Evolutionary conservation across 768 basidiomycete genomes (phyloP).

Genomic region (Leccinum uliginosum): DNA sequence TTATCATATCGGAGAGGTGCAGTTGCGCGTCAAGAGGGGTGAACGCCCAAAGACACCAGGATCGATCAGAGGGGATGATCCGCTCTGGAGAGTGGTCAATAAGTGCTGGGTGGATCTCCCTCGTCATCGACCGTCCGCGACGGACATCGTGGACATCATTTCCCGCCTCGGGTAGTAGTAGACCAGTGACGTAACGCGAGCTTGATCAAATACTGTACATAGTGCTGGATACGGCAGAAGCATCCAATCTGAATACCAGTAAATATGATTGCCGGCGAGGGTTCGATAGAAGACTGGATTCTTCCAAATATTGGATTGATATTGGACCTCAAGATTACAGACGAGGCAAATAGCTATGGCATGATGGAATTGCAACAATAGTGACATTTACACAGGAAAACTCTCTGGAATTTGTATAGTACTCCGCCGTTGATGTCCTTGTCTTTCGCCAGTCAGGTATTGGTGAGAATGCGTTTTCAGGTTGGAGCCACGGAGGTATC

Average conservation of each 20-base stretch:
- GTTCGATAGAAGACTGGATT: no score
- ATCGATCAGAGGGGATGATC: constrained; percentile 2
- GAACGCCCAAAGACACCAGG: constrained; percentile 7
- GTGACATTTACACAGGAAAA: neutral
- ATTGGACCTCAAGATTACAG: no score
- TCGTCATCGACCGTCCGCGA: constrained; percentile 14
- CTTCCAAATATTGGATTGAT: no score
- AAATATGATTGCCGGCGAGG: no score
- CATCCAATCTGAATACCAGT: no score
- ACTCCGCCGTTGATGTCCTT: neutral
- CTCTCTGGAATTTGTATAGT: neutral
- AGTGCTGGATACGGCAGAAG: no score
- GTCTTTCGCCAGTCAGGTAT: neutral
- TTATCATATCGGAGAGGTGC: neutral
- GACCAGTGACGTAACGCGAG: neutral
- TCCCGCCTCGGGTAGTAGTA: neutral
- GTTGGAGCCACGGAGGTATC: neutral
- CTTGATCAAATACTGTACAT: neutral
- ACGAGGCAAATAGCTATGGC: no score
- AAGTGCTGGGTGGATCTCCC: constrained; percentile 11
- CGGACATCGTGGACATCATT: neutral
- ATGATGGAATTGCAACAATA: neutral
- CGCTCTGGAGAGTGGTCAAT: constrained; percentile 10
- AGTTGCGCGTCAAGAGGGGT: neutral
- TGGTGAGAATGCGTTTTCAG: neutral